A percentile compares a stretch with the other conserved stretches of the same genome.
Evolutionary conservation across 2,329 filamentous ascomycete genomes (phyloP).

Genomic region (Fusarium beomiforme): DNA sequence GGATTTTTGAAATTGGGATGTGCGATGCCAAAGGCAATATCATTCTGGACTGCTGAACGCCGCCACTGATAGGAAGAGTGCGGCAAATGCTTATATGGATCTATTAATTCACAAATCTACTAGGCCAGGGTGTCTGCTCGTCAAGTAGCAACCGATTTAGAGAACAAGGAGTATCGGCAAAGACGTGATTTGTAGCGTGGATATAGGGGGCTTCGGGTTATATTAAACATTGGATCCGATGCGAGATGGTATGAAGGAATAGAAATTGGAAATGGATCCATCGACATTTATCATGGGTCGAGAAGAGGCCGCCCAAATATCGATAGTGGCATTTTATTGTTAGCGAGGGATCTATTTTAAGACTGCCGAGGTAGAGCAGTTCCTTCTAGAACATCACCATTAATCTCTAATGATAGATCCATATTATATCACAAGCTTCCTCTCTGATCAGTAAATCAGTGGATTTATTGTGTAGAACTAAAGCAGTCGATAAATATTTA

Average conservation of each 20-base stretch:
- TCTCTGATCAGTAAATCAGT: background rate
- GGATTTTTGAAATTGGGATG: no score
- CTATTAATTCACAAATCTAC: no score
- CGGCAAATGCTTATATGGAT: no score
- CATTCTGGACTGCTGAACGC: no score
- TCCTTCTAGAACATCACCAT: background rate
- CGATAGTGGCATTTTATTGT: background rate
- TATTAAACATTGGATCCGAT: conserved; percentile 13
- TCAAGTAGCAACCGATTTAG: no score
- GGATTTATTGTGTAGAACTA: no score
- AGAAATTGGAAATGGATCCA: conserved; percentile 13
- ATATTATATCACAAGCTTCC: background rate
- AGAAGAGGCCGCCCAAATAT: conserved; percentile 7
- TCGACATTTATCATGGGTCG: conserved; percentile 9
- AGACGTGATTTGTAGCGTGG: no score
- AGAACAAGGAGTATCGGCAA: no score
- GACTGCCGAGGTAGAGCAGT: background rate
- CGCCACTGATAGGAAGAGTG: no score
- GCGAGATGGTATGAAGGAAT: background rate
- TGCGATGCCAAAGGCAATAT: no score
- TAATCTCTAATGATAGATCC: background rate
- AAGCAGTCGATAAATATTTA: background rate
- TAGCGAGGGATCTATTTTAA: background rate
- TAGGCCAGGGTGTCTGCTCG: no score
- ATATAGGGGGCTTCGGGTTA: background rate